Evolutionary conservation across 495 filamentous ascomycete species (phyloP), one percentile per base, ranked within the genome.

Genomic region (Podospora sp.): DNA sequence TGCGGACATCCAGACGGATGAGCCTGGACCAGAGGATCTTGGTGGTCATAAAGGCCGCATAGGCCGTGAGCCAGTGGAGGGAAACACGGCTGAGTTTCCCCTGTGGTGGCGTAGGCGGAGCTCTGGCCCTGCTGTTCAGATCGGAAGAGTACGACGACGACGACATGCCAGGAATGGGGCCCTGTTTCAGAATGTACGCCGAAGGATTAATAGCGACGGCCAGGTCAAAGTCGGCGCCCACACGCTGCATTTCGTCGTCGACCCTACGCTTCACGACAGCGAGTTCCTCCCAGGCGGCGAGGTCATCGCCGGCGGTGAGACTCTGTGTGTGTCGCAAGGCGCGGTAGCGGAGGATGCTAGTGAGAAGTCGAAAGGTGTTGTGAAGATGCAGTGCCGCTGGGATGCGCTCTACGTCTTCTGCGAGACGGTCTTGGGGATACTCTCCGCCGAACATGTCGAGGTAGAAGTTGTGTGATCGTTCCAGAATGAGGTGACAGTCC

Each of bases 1-100:
- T 70, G 22, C 71, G 65, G 6, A 68, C 61, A 6, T 60, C 60
- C 6, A 63, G 63, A 29, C 60, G 55, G 14, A 60, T 20, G 11
- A 68, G 24, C 0, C 71, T 62, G n/a, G 71, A 70, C 71, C 71
- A 73, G 7, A 73, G 40, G 18, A 73, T 68, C 51, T 64, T 68
- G 49, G 68, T 50, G 9, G 68, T 64, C 59, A 70, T 58, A 50
- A 73, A 69, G 1, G 65, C 56, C 8, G 65, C 68, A n/a, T 73
- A 73, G 12, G 63, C 57, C 0, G 62, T 69, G 25, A 73, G 56
- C 71, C 71, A 73, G 33, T 70, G 62, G 25, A 70, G 26, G 22
- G 52, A 55, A 20, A 62, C 57, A 16, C 62, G 56, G 66, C 57
- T 55, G 8, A 68, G 53, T 20, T 63, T 61, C 6, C 35, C 6